These are phyloP conservation scores for Xylaria castorea DNA, from an alignment of 495 filamentous ascomycete genomes.

Conservation along the genomic window DNA sequence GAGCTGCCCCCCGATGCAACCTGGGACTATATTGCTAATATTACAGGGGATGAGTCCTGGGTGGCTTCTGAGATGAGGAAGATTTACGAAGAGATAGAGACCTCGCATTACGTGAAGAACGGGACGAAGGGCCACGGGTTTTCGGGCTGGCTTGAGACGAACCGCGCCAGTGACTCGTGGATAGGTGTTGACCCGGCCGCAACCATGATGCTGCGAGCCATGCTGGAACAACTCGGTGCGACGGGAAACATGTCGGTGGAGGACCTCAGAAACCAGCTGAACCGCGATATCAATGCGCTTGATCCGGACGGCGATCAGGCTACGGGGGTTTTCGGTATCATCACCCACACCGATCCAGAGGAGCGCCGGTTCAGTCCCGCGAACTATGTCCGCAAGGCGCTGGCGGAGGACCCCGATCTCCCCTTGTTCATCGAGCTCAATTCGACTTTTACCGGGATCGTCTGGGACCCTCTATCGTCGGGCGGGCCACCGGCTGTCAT, in stretches of 20 bases:
- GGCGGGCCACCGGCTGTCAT: slow-evolving; percentile 40
- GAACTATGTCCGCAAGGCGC: slow-evolving; percentile 45
- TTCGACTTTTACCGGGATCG: slow-evolving; percentile 41
- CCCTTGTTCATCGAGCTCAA: slow-evolving; percentile 45
- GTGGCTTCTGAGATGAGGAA: slow-evolving; percentile 45
- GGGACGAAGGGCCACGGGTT: slow-evolving; percentile 49
- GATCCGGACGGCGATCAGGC: slow-evolving; percentile 41
- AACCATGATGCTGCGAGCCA: slow-evolving; percentile 44
- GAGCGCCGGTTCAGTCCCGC: slow-evolving; percentile 44
- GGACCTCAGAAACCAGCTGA: slow-evolving; percentile 28
- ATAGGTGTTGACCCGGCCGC: slow-evolving; percentile 40
- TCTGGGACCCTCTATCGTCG: slow-evolving; percentile 33
- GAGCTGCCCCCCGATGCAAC: slow-evolving; percentile 37
- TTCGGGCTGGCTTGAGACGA: slow-evolving; percentile 44
- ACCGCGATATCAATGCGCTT: slow-evolving; percentile 36
- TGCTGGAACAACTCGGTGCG: slow-evolving; percentile 42
- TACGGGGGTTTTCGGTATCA: slow-evolving; percentile 44
- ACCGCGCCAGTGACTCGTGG: slow-evolving; percentile 46
- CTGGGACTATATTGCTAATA: slow-evolving; percentile 44
- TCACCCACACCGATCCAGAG: slow-evolving; percentile 43
- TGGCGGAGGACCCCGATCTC: slow-evolving; percentile 41
- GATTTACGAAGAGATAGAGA: slow-evolving; percentile 46
- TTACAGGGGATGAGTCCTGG: slow-evolving; percentile 50
- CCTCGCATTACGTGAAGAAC: slow-evolving; percentile 45
- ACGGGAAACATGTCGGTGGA: slow-evolving; percentile 34